Percentiles rank a stretch among this genome's conserved stretches.
Evolutionary conservation across 176 grass and related monocot genomes (phyloP).

Genomic region (Triticum turgidum): DNA sequence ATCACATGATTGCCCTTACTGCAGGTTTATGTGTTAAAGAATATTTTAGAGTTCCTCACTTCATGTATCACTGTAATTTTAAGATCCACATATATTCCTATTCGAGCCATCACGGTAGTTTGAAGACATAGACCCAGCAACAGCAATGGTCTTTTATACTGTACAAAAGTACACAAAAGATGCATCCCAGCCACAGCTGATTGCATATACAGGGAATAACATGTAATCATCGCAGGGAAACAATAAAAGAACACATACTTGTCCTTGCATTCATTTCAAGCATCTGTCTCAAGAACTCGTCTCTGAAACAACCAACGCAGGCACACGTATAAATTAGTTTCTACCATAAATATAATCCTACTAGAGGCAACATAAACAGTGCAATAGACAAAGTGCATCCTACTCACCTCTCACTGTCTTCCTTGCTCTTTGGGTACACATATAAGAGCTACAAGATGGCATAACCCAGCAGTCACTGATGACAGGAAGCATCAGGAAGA

Average conservation of each 20-base stretch:
- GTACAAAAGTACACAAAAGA: no score
- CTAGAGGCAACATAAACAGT: constrained; percentile 35
- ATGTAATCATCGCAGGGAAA: neutral
- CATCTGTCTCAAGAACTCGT: constrained; percentile 66
- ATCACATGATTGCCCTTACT: no score
- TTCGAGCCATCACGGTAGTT: neutral
- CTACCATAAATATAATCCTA: no score
- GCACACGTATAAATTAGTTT: neutral
- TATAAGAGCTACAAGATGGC: constrained; percentile 83
- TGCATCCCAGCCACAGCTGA: no score
- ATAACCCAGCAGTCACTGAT: constrained; percentile 76
- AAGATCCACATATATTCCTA: neutral
- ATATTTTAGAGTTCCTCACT: neutral
- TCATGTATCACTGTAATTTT: neutral
- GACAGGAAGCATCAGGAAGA: constrained; percentile 85
- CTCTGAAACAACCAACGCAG: constrained; percentile 38
- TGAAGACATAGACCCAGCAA: neutral
- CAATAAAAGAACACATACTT: constrained; percentile 19
- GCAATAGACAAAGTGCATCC: no score
- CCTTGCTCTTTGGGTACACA: constrained; percentile 62
- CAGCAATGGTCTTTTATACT: no score
- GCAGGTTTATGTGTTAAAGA: no score
- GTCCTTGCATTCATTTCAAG: constrained; percentile 66
- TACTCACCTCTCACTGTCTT: no score
- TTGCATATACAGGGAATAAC: neutral